Evolutionary conservation across 2,329 filamentous ascomycete species (phyloP).

Genomic region (Pyrenophora graminea): DNA sequence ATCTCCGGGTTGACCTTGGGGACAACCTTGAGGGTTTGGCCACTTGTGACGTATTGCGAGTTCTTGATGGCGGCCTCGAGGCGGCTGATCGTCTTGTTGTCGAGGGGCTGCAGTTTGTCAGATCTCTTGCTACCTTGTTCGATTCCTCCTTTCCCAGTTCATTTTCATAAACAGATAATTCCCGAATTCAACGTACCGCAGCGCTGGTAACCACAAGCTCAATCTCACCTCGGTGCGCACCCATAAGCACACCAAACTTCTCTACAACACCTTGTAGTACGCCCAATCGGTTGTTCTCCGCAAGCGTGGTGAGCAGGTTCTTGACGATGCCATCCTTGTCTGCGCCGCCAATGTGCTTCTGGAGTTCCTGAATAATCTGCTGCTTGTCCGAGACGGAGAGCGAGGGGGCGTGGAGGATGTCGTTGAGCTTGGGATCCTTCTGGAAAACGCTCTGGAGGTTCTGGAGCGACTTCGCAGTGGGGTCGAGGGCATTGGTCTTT

Average conservation of each 20-base stretch:
- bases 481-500: slow-evolving; percentile 84
- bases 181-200: slow-evolving; percentile 63
- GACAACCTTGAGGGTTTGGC: slow-evolving; percentile 98
- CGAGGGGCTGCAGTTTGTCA: slow-evolving; percentile 67
- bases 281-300: slow-evolving; percentile 93
- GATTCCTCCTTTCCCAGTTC: not conserved
- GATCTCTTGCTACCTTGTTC: not conserved
- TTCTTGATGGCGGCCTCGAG: slow-evolving; percentile 88
- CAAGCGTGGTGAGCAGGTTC: slow-evolving; percentile 89
- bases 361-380: slow-evolving; percentile 82
- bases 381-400: slow-evolving; percentile 80
- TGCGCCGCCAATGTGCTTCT: slow-evolving; percentile 73
- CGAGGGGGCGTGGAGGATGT: slow-evolving; percentile 79
- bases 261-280: slow-evolving; percentile 79
- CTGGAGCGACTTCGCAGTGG: slow-evolving; percentile 78
- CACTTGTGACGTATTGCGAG: slow-evolving; percentile 82
- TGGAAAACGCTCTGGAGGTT: slow-evolving; percentile 72
- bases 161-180: not conserved
- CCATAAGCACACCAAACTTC: slow-evolving; percentile 87
- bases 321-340: slow-evolving; percentile 81
- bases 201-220: slow-evolving; percentile 92
- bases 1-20: slow-evolving; percentile 96
- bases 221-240: slow-evolving; percentile 87
- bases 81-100: slow-evolving; percentile 81
- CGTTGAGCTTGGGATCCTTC: slow-evolving; percentile 79